These are phyloP conservation scores for Porogramme epimiltina DNA, from an alignment of 1,284 basidiomycete genomes.

Conservation along the genomic window DNA sequence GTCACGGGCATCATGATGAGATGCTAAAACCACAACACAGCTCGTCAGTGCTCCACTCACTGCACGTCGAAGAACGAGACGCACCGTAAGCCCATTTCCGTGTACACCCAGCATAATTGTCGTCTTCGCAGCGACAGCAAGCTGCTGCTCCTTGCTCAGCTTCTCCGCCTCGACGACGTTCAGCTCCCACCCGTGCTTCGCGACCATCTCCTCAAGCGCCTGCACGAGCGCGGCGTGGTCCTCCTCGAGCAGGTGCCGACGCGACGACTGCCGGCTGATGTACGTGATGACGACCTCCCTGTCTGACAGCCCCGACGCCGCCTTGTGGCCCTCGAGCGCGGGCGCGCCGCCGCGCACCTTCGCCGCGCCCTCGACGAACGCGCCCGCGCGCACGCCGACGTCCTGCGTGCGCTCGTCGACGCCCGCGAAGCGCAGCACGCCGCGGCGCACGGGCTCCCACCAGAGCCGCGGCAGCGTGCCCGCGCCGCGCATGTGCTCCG, in stretches of 20 bases:
- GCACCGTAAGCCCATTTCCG: slow-evolving; percentile 73
- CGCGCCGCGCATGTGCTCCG: slow-evolving; percentile 48
- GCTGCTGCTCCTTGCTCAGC: slow-evolving; percentile 72
- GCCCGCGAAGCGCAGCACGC: slow-evolving; percentile 66
- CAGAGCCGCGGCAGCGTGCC: slow-evolving; percentile 46
- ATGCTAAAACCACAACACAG: slow-evolving; percentile 39
- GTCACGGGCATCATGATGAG: slow-evolving; percentile 77
- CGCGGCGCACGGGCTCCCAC: slow-evolving; percentile 70
- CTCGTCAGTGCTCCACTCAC: slow-evolving; percentile 1
- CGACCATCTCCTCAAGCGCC: slow-evolving; percentile 55
- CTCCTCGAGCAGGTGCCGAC: slow-evolving; percentile 58
- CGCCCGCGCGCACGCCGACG: slow-evolving; percentile 28
- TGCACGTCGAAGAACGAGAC: slow-evolving; percentile 2
- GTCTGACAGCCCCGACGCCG: slow-evolving; percentile 19
- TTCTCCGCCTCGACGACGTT: slow-evolving; percentile 66
- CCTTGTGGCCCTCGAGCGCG: neutral
- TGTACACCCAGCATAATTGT: slow-evolving; percentile 81
- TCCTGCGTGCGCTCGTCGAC: slow-evolving; percentile 35
- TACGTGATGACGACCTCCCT: slow-evolving; percentile 68
- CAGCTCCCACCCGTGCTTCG: slow-evolving; percentile 61
- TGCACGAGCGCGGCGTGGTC: slow-evolving; percentile 62
- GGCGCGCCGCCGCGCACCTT: slow-evolving; percentile 8
- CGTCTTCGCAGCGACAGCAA: slow-evolving; percentile 61
- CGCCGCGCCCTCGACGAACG: slow-evolving; percentile 10
- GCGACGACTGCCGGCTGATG: slow-evolving; percentile 64